These are phyloP conservation scores for Triangularia setosa DNA, from an alignment of 2,329 filamentous ascomycete species.

Conservation along the genomic window DNA sequence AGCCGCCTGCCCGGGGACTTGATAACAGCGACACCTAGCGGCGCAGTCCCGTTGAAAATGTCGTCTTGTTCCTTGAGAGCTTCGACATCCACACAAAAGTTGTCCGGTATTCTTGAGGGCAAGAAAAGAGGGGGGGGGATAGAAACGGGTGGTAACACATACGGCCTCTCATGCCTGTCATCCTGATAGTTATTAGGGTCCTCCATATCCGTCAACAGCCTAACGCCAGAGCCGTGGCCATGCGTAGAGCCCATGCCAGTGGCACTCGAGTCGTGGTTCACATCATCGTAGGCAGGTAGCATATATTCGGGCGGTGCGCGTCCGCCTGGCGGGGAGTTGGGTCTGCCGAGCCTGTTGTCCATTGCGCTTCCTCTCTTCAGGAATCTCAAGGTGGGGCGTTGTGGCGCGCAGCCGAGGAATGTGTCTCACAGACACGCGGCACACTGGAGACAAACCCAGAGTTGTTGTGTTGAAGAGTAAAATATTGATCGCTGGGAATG, in stretches of 20 bases:
- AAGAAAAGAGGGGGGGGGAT: conserved; percentile 21
- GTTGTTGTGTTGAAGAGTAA: neutral
- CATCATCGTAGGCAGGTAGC: conserved; percentile 54
- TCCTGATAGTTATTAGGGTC: conserved; percentile 42
- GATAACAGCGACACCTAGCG: conserved; percentile 11
- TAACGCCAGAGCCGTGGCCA: conserved; percentile 49
- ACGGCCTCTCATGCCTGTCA: conserved; percentile 39
- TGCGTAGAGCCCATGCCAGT: conserved; percentile 34
- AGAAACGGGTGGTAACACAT: conserved; percentile 42
- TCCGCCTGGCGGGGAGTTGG: neutral
- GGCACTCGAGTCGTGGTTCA: conserved; percentile 41
- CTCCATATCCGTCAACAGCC: conserved; percentile 61
- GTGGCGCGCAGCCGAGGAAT: conserved; percentile 1
- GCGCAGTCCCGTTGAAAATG: neutral
- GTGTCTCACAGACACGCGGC: neutral
- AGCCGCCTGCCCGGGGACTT: conserved; percentile 22
- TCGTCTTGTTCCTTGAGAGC: neutral
- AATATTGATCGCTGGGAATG: neutral
- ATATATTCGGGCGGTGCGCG: conserved; percentile 50
- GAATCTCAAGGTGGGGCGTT: neutral
- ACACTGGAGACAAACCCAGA: neutral
- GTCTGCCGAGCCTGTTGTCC: neutral
- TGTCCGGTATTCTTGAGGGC: conserved; percentile 4
- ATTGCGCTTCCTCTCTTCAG: neutral
- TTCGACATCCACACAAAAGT: neutral